Base-by-base conservation (phyloP, 306 rosid species). In the Lathyrus sativus region DNA sequence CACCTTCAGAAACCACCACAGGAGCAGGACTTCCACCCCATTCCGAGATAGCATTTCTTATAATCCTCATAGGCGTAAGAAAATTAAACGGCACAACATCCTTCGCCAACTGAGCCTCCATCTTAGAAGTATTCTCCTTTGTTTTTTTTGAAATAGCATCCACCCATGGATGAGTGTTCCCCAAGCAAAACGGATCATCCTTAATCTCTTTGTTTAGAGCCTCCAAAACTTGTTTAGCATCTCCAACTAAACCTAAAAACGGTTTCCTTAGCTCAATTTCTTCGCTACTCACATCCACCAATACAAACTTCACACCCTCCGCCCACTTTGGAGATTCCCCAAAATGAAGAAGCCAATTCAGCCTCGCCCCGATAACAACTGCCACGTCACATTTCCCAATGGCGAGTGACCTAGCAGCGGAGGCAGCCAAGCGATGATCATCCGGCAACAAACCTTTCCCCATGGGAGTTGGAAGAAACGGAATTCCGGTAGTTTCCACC, bases 301-400 rank as follows among this genome's bases (percentile, higher is more conserved):
- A 76, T 28, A 93, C 80, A 51, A 93, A 93, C 79, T 90, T 90
- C 5, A 90, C 96, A 63, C 87, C 92, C 62, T 84, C 78, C 0
- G 96, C 81, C 99, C 99, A 93, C 75, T 90, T 93, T 0, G 99
- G 99, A 1, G 95, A 83, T 67, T 93, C 96, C 6, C 99, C 99
- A 54, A 93, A 93, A 74, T 93, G 99, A 26, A 93, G 79, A 55
- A 93, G 65, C 97, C 99, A 90, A 66, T 93, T 93, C 26, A 93
- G 72, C 59, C 97, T 82, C 0, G 99, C 99, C 5, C 99, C 99
- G 11, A 93, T 85, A 0, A 93, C 91, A 41, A 90, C 76, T 1
- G 92, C 99, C 9, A 90, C 96, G n/a, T 93, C 99, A 22, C 99
- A 93, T 61, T 86, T 86, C 1, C 97, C 95, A 0, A 93, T 93